Evolutionary conservation across 2,329 filamentous ascomycete genomes (phyloP).

Genomic region (Fusarium sp.): DNA sequence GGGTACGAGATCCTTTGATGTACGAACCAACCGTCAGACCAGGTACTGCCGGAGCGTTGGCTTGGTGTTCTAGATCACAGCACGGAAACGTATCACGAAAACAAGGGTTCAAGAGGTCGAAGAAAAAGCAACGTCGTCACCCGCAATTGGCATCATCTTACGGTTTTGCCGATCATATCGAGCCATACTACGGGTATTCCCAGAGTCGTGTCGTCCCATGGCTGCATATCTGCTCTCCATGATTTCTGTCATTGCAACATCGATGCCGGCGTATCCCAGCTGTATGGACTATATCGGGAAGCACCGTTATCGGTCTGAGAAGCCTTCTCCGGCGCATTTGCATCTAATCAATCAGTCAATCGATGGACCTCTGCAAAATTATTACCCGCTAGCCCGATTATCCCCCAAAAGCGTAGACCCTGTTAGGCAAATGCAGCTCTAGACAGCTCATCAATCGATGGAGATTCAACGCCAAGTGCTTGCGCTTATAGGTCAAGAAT

Average conservation of each 20-base stretch:
- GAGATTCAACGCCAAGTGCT: not conserved
- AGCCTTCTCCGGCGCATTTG: constrained; percentile 5
- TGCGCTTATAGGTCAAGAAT: constrained; percentile 3
- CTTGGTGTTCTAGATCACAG: constrained; percentile 17
- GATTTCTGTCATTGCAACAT: constrained; percentile 13
- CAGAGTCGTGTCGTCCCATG: constrained; percentile 37
- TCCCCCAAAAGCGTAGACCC: not conserved
- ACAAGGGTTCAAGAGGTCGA: constrained; percentile 15
- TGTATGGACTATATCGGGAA: not conserved
- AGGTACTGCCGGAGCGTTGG: constrained; percentile 9
- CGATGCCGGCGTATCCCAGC: constrained; percentile 13
- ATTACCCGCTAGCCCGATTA: constrained; percentile 11
- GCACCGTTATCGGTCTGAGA: constrained; percentile 21
- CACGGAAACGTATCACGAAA: not conserved
- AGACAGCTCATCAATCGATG: constrained; percentile 10
- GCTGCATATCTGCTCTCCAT: constrained; percentile 36
- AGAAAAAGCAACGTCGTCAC: not conserved
- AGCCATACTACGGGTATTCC: constrained; percentile 29
- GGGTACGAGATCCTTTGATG: constrained; percentile 10
- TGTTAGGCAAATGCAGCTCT: not conserved
- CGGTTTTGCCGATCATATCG: constrained; percentile 22
- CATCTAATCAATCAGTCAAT: constrained; percentile 4
- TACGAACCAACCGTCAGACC: constrained; percentile 23
- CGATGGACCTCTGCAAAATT: not conserved
- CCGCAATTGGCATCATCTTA: constrained; percentile 11